phyloP scores from a whole-genome alignment of 2,329 filamentous ascomycete genomes.

The Penicillium paneum region DNA sequence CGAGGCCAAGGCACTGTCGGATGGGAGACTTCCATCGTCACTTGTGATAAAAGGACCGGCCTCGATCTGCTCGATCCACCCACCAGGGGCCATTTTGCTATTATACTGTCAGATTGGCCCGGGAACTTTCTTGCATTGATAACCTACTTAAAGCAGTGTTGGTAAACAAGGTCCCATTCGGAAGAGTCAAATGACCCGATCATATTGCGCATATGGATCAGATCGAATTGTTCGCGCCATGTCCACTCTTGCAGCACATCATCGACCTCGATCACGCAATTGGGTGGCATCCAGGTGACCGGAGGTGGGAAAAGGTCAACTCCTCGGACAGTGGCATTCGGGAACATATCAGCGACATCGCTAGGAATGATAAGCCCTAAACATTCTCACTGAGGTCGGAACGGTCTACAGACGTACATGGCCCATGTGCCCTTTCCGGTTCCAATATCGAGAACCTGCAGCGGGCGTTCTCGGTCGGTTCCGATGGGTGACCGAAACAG shows the following conservation, averaged over 20 bases:
- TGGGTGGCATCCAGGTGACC: constrained; percentile 26
- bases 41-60: constrained; percentile 11
- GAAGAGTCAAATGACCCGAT: constrained; percentile 11
- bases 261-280: constrained; percentile 30
- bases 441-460: constrained; percentile 16
- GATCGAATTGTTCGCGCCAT: constrained; percentile 22
- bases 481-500: constrained; percentile 11
- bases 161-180: constrained; percentile 18
- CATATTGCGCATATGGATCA: constrained; percentile 27
- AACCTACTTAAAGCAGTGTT: constrained; percentile 19
- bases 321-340: constrained; percentile 17
- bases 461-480: neutral
- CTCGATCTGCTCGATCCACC: constrained; percentile 24
- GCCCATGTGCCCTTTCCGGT: constrained; percentile 19
- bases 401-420: constrained; percentile 11
- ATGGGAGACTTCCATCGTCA: constrained; percentile 17
- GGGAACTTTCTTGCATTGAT: neutral
- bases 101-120: neutral
- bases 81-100: constrained; percentile 20
- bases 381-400: neutral
- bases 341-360: constrained; percentile 23
- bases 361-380: neutral
- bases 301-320: constrained; percentile 28
- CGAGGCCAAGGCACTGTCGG: constrained; percentile 10
- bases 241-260: constrained; percentile 26